Percentiles rank a stretch among this genome's conserved stretches.
phyloP scores from a whole-genome alignment of 352 stramenopile species.

The Globisporangium alternatum region DNA sequence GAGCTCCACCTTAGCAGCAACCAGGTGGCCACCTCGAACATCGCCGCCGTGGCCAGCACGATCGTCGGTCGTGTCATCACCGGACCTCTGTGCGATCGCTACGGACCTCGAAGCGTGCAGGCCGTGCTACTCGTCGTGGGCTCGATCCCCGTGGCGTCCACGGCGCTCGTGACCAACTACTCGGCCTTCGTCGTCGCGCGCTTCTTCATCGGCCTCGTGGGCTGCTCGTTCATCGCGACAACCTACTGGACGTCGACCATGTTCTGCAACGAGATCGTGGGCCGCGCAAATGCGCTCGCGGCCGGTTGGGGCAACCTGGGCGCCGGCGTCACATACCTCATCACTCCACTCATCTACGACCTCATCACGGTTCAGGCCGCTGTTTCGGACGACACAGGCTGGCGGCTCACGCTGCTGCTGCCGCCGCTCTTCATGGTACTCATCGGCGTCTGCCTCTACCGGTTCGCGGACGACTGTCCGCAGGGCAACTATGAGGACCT shows the following conservation, averaged over 20 bases:
- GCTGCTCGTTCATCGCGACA: conserved; percentile 91
- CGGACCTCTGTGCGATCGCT: conserved; percentile 91
- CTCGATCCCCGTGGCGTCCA: conserved; percentile 83
- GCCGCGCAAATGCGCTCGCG: conserved; percentile 90
- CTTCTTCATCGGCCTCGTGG: conserved; percentile 95
- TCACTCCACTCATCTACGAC: conserved; percentile 88
- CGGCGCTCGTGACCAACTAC: conserved; percentile 80
- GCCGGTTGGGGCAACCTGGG: conserved; percentile 94
- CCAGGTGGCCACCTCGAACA: conserved; percentile 91
- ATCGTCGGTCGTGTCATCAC: conserved; percentile 89
- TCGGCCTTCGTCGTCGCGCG: conserved; percentile 74
- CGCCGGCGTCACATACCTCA: conserved; percentile 82
- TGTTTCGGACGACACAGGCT: conserved; percentile 76
- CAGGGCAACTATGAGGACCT: conserved; percentile 90
- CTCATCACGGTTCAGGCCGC: conserved; percentile 61
- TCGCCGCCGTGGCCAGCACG: conserved; percentile 84
- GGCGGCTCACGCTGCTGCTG: conserved; percentile 88
- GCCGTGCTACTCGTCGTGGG: conserved; percentile 68
- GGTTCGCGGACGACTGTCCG: conserved; percentile 89
- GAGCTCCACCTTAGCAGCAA: conserved; percentile 78
- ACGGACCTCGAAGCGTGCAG: conserved; percentile 85
- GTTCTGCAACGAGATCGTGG: conserved; percentile 92
- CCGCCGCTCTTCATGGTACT: conserved; percentile 84
- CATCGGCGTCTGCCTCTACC: conserved; percentile 63
- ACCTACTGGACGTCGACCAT: conserved; percentile 93